Base-by-base conservation (phyloP, 2,329 filamentous ascomycete species). In the Neonectria neomacrospora region DNA sequence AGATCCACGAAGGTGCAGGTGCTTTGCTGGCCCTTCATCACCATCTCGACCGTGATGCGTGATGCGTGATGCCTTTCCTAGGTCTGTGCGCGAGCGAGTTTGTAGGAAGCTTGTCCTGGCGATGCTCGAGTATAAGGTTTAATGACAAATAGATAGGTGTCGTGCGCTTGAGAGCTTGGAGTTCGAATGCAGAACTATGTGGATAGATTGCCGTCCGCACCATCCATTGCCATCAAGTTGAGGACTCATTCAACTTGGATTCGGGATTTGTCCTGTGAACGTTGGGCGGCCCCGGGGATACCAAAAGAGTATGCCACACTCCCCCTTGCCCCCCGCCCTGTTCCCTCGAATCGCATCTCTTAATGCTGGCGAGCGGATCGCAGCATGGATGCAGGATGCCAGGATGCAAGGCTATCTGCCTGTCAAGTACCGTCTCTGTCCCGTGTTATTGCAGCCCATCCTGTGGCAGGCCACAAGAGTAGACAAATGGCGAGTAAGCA, bases 331-430 rank as follows among this genome's bases (percentile, higher is more conserved):
- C 42, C 58, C 55, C 42, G 42, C 55, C 53, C 56, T 51, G 54
- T 48, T 50, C 52, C 34, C 53, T 70, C 63, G 61, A 67, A 59
- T 70, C 59, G 68, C 64, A 61, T 61, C 66, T 69, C 41, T 55
- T 52, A 58, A 66, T 59, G 50, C 44, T 42, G 47, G 56, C 42
- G 54, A 65, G 63, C 69, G 71, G 63, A 71, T 71, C 67, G 67
- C 39, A 20, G 6, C 22, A 57, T 65, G 50, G 58, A 22, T 54
- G 30, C 56, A 55, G 54, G 42, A 42, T 39, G 39, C 48, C 48
- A 39, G 47, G n/a, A 58, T 57, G 59, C 53, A 58, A 56, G 34
- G 58, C 39, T 50, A 55, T 54, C 41, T 53, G 32, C 50, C 42
- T 60, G 34, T 60, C 28, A 22, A 48, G 32, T 54, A 47, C 30